phyloP scores from a whole-genome alignment of 2,329 filamentous ascomycete species.

The Colletotrichum agaves region DNA sequence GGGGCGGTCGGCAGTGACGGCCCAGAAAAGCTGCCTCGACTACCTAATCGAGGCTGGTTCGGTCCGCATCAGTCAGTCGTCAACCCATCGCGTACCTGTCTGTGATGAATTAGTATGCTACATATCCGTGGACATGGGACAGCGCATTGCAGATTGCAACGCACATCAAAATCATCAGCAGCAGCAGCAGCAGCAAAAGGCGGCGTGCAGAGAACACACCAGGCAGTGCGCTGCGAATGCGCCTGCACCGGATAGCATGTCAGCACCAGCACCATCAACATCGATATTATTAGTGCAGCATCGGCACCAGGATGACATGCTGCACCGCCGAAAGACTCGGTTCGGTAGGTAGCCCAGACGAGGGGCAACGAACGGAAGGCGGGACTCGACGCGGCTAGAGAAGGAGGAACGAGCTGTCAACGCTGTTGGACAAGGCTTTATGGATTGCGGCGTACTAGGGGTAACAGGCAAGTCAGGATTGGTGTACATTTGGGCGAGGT shows the following conservation, averaged over 20 bases:
- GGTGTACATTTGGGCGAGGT: constrained; percentile 24
- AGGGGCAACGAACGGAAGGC: background rate
- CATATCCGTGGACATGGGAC: constrained; percentile 24
- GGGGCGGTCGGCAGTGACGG: constrained; percentile 31
- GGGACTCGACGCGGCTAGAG: constrained; percentile 11
- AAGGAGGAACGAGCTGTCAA: constrained; percentile 10
- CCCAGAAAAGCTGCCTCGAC: constrained; percentile 17
- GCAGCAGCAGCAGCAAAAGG: background rate
- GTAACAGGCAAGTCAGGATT: constrained; percentile 14
- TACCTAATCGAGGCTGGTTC: constrained; percentile 27
- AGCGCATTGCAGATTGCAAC: constrained; percentile 26
- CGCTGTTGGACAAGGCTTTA: constrained; percentile 25
- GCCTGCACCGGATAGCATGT: constrained; percentile 4
- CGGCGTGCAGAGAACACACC: background rate
- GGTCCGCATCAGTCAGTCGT: constrained; percentile 24
- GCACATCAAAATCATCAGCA: constrained; percentile 10
- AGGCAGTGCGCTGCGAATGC: constrained; percentile 16
- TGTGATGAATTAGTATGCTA: background rate
- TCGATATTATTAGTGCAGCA: background rate
- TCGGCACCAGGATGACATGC: constrained; percentile 9
- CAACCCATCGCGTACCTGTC: constrained; percentile 13
- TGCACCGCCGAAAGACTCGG: constrained; percentile 15
- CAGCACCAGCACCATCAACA: background rate
- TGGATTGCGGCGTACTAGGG: constrained; percentile 13
- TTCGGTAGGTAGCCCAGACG: constrained; percentile 8